Base-by-base conservation (phyloP, 2,329 filamentous ascomycete species). In the Huntiella abstrusa region DNA sequence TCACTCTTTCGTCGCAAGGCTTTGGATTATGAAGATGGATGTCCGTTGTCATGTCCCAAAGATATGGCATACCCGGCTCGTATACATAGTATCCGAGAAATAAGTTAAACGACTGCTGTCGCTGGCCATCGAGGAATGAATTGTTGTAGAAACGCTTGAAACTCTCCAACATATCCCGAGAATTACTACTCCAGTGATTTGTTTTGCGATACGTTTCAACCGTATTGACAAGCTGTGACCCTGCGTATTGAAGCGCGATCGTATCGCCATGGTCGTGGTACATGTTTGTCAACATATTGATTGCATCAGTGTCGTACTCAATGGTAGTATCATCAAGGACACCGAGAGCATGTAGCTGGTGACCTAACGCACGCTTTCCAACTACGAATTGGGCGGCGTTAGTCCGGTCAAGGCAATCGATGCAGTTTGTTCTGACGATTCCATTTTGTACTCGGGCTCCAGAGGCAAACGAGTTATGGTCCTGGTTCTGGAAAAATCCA, bases 81-180 rank as follows among this genome's bases (percentile, higher is more conserved):
- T 86, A 96, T 43, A 87, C 83, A 59, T 98, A 98, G 57, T 96
- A 95, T 5, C 91, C 91, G 1, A 98, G 71, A 57, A 98, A 98
- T 7, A 98, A 68, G 54, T 98, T 98, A 61, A 96, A 96, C 1
- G 91, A 91, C 62, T 98, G 91, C 62, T 98, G 91, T 32, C 91
- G 77, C 58, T 98, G 91, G n/a, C 82, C 87, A 60, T 98, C 91
- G 6, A 98, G 72, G 59, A 98, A 98, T 0, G 88, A 93, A 58
- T 98, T 98, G 64, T 96, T 94, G 62, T 98, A 98, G 60, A 96
- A 98, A 22, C 91, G 76, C 61, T 96, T 98, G 67, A 98, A 95
- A 59, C 85, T 94, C 63, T 98, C 91, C 16, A 98, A 87, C 88
- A 98, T 96, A 60, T 98, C 91, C 53, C 91, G 75, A 2, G 88